These are phyloP conservation scores for Plectosphaerella sp. DNA, from an alignment of 2,329 filamentous ascomycete genomes.

Conservation along the genomic window DNA sequence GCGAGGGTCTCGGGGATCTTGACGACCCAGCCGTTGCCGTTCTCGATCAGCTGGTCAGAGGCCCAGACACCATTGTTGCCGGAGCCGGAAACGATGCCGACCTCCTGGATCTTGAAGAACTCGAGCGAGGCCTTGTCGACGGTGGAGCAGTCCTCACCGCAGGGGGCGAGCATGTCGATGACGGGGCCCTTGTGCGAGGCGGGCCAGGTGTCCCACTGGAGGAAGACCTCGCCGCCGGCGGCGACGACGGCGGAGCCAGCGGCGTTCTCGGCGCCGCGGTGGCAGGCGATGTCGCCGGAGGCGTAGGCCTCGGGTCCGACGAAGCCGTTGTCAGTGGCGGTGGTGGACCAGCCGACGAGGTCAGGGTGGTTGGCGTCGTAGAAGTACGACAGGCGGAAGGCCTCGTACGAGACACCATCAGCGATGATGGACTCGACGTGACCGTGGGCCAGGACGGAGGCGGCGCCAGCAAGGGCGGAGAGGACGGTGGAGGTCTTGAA, in stretches of 20 bases:
- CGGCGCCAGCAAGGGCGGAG: slow-evolving; percentile 17
- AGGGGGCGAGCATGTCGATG: slow-evolving; percentile 56
- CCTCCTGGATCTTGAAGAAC: slow-evolving; percentile 57
- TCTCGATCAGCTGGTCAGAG: slow-evolving; percentile 43
- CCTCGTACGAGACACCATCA: slow-evolving; percentile 22
- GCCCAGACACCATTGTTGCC: slow-evolving; percentile 53
- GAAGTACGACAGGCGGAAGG: slow-evolving; percentile 18
- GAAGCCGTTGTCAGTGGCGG: slow-evolving; percentile 35
- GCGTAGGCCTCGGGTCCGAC: slow-evolving; percentile 37
- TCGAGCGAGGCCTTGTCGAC: slow-evolving; percentile 45
- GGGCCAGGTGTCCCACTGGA: slow-evolving; percentile 66
- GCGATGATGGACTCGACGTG: slow-evolving; percentile 23
- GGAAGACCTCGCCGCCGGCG: slow-evolving; percentile 52
- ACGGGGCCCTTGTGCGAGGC: slow-evolving; percentile 58
- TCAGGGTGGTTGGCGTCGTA: slow-evolving; percentile 9
- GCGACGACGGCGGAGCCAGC: slow-evolving; percentile 38
- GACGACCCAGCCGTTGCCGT: slow-evolving; percentile 41
- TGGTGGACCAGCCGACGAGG: slow-evolving; percentile 21
- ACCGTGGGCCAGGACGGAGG: slow-evolving; percentile 22
- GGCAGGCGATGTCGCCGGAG: slow-evolving; percentile 40
- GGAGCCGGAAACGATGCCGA: slow-evolving; percentile 43
- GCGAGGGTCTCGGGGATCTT: slow-evolving; percentile 41
- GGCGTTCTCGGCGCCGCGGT: slow-evolving; percentile 35
- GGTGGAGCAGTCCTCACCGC: slow-evolving; percentile 46
- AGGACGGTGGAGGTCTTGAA: slow-evolving; percentile 14